These are phyloP conservation scores for Capronia coronata DNA, from an alignment of 2,329 filamentous ascomycete species.

Conservation along the genomic window DNA sequence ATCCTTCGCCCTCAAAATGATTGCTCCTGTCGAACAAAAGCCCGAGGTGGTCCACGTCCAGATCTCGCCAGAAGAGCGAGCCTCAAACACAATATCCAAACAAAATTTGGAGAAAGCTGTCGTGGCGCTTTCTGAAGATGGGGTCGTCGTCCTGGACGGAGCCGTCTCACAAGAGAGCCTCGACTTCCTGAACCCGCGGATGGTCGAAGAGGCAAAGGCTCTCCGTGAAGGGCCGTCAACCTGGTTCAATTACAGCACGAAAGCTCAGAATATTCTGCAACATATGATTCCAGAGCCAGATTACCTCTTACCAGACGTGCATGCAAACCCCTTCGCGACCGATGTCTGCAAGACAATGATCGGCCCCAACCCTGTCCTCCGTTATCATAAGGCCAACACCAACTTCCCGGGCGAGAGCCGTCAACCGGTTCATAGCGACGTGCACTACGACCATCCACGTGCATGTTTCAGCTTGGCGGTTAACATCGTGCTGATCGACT, in stretches of 20 bases:
- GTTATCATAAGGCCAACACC: constrained; percentile 15
- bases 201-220: constrained; percentile 41
- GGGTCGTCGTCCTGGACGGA: constrained; percentile 33
- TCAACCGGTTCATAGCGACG: constrained; percentile 40
- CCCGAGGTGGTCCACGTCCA: constrained; percentile 4
- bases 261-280: constrained; percentile 38
- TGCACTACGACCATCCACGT: constrained; percentile 42
- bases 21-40: neutral
- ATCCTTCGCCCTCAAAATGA: neutral
- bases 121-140: constrained; percentile 26
- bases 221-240: constrained; percentile 29
- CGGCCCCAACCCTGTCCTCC: neutral
- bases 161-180: constrained; percentile 21
- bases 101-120: constrained; percentile 10
- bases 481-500: constrained; percentile 44
- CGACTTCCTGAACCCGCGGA: constrained; percentile 49
- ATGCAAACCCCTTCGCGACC: constrained; percentile 33
- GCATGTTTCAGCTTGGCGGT: constrained; percentile 43
- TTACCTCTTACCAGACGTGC: constrained; percentile 28
- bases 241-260: constrained; percentile 28
- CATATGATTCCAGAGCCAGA: constrained; percentile 16
- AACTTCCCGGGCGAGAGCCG: constrained; percentile 36
- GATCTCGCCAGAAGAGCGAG: constrained; percentile 5
- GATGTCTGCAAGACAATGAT: constrained; percentile 33
- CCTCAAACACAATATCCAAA: constrained; percentile 4